phyloP scores from a whole-genome alignment of 805 yeast species.

The Candida sonorensis region DNA sequence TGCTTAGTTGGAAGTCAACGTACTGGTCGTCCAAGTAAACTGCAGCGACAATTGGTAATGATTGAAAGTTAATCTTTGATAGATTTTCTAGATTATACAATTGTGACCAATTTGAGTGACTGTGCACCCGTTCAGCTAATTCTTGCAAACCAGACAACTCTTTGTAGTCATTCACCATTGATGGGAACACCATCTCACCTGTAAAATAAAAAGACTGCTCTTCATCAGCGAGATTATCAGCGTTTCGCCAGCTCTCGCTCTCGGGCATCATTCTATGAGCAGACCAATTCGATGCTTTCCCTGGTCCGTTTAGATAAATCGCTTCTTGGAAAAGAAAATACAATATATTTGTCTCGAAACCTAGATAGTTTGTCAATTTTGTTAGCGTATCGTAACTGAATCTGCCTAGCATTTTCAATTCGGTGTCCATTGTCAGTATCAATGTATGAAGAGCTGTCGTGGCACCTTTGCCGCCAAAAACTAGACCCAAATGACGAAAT shows the following conservation, averaged over 20 bases:
- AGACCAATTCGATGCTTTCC: slow-evolving; percentile 37
- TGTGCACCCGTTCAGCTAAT: slow-evolving; percentile 32
- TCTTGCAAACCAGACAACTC: slow-evolving; percentile 34
- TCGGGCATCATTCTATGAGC: slow-evolving; percentile 35
- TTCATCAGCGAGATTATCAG: not conserved
- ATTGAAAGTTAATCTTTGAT: slow-evolving; percentile 6
- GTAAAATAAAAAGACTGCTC: slow-evolving; percentile 14
- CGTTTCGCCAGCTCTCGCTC: no score
- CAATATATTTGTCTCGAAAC: slow-evolving; percentile 48
- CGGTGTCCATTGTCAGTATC: slow-evolving; percentile 34
- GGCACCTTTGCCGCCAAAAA: slow-evolving; percentile 46
- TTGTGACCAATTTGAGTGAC: slow-evolving; percentile 23
- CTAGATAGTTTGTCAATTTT: slow-evolving; percentile 26
- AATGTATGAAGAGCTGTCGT: slow-evolving; percentile 40
- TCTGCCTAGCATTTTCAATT: slow-evolving; percentile 28
- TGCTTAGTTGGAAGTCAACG: slow-evolving; percentile 39
- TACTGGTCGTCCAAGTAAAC: slow-evolving; percentile 44
- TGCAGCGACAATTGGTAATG: slow-evolving; percentile 42
- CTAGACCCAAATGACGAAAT: slow-evolving; percentile 46
- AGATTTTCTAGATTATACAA: slow-evolving; percentile 21
- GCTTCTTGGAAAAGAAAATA: slow-evolving; percentile 56
- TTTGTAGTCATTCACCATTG: slow-evolving; percentile 42
- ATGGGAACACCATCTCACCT: slow-evolving; percentile 50
- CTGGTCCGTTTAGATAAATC: slow-evolving; percentile 42
- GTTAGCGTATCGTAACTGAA: slow-evolving; percentile 34